A percentile compares a stretch with the other conserved stretches of the same genome.
Evolutionary conservation across 345 rosid species (phyloP).

Genomic region (Psidium friedrichsthalianum): DNA sequence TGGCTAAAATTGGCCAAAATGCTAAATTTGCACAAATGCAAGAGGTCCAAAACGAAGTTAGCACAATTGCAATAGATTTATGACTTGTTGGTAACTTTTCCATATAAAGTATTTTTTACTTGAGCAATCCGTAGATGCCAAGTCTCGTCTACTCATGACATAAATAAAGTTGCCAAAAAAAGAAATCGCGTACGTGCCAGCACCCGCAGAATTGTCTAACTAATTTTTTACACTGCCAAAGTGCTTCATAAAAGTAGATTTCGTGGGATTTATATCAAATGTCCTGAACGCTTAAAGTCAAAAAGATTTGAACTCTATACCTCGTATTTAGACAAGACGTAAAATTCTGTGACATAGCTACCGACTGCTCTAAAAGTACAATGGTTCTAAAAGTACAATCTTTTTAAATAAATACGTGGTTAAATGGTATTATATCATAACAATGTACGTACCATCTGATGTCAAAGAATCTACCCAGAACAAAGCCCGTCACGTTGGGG

Average conservation of each 20-base stretch:
- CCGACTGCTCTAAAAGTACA: fast-evolving
- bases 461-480: fast-evolving
- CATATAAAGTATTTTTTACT: too few species aligned
- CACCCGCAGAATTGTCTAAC: neutral
- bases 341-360: fast-evolving
- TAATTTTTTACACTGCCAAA: neutral
- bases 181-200: neutral
- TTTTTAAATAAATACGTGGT: neutral
- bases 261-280: neutral
- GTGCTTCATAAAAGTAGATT: neutral
- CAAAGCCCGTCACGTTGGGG: fast-evolving
- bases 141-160: too few species aligned
- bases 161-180: too few species aligned
- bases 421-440: neutral
- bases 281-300: too few species aligned
- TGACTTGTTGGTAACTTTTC: too few species aligned
- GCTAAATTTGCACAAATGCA: too few species aligned
- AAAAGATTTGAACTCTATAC: neutral
- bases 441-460: fast-evolving
- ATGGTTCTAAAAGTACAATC: too few species aligned
- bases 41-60: too few species aligned
- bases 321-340: neutral
- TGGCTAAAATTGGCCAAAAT: too few species aligned
- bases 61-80: too few species aligned
- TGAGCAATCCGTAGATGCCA: too few species aligned